A percentile compares a stretch with the other conserved stretches of the same genome.
These are phyloP conservation scores for Brachypodium distachyon DNA, from an alignment of 202 grass and related monocot species.

Conservation along the genomic window DNA sequence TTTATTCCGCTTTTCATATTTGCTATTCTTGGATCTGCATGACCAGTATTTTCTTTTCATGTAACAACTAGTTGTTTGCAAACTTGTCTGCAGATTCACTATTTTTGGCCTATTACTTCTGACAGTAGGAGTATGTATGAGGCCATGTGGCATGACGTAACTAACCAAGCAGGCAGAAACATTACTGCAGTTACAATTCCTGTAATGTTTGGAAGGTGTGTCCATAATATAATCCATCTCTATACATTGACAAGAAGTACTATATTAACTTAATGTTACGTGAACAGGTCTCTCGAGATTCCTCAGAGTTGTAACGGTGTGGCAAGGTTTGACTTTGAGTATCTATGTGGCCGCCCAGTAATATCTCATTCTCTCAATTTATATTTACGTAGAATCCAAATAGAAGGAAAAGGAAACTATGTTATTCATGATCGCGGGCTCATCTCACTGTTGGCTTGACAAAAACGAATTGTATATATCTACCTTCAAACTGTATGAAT, in stretches of 20 bases:
- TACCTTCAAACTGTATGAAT: background rate
- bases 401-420: background rate
- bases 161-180: constrained; percentile 30
- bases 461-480: background rate
- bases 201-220: constrained; percentile 96
- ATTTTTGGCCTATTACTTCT: constrained; percentile 75
- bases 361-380: constrained; percentile 22
- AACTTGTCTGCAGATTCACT: constrained; percentile 48
- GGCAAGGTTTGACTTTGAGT: constrained; percentile 86
- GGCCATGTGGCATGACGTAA: constrained; percentile 49
- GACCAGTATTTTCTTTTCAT: background rate
- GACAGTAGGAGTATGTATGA: constrained; percentile 49
- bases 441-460: background rate
- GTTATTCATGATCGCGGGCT: background rate
- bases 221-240: constrained; percentile 14
- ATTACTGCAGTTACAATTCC: constrained; percentile 49
- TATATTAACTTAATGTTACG: constrained; percentile 15
- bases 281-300: constrained; percentile 77
- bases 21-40: background rate
- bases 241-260: background rate
- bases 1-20: background rate
- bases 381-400: constrained; percentile 9
- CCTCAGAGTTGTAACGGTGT: constrained; percentile 82
- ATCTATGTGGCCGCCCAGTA: constrained; percentile 89
- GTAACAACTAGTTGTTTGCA: background rate